A percentile compares a stretch with the other conserved stretches of the same genome.
These are phyloP conservation scores for Rubia tinctorum DNA, from an alignment of 305 asterid genomes.

Conservation along the genomic window DNA sequence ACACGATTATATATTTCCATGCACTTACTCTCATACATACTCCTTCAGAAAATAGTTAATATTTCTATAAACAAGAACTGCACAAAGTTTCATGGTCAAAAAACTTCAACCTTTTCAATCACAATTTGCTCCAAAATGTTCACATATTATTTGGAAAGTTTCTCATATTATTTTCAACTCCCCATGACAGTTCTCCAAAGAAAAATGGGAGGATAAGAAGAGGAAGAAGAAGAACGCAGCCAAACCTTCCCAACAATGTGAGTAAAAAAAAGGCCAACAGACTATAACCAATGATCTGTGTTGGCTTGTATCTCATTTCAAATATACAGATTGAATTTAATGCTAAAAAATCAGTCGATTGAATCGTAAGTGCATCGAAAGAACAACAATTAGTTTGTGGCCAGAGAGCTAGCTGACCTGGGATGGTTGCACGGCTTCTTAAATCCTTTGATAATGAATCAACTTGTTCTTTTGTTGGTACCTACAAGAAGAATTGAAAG, in stretches of 20 bases:
- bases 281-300: background rate
- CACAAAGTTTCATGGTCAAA: background rate
- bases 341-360: background rate
- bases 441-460: conserved; percentile 66
- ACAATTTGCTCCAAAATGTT: background rate
- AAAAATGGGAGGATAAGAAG: background rate
- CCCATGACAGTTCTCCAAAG: background rate
- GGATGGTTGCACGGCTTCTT: conserved; percentile 70
- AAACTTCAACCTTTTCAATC: background rate
- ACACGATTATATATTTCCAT: background rate
- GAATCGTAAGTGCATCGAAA: background rate
- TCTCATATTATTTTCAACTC: background rate
- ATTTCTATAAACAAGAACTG: background rate
- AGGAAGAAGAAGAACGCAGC: background rate
- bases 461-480: conserved; percentile 82
- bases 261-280: background rate
- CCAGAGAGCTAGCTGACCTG: conserved; percentile 42
- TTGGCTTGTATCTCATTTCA: background rate
- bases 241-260: background rate
- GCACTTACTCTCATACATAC: background rate
- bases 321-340: background rate
- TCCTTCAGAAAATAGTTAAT: background rate
- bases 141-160: background rate
- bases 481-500: conserved; percentile 32
- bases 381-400: conserved; percentile 4